A percentile compares a stretch with the other conserved stretches of the same genome.
Evolutionary conservation across 495 filamentous ascomycete species (phyloP).

Genomic region (Schizothecium vesticola): DNA sequence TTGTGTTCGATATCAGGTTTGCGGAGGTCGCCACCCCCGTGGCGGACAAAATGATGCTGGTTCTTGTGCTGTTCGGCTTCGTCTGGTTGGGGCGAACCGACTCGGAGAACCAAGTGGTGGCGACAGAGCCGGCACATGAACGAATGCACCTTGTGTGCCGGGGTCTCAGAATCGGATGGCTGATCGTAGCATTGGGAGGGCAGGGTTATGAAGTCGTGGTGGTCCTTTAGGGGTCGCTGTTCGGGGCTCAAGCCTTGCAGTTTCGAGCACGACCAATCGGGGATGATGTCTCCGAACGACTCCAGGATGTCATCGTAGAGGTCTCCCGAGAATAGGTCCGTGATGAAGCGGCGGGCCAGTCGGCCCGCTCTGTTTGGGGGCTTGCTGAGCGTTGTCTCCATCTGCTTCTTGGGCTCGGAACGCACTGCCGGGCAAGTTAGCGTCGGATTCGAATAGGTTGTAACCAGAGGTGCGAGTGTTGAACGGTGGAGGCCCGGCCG

Average conservation of each 20-base stretch:
- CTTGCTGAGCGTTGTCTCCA: neutral
- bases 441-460: neutral
- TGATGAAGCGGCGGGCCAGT: slow-evolving; percentile 12
- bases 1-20: neutral
- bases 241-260: neutral
- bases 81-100: neutral
- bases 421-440: neutral
- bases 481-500: neutral
- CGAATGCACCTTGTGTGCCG: neutral
- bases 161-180: neutral
- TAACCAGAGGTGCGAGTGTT: neutral
- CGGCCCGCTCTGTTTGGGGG: neutral
- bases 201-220: slow-evolving; percentile 25
- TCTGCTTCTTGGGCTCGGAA: neutral
- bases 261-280: slow-evolving; percentile 11
- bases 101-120: neutral
- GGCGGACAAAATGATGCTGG: slow-evolving; percentile 26
- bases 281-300: neutral
- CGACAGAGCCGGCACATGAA: neutral
- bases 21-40: neutral
- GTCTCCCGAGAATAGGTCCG: slow-evolving; percentile 21
- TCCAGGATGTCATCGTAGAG: slow-evolving; percentile 1
- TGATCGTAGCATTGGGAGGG: slow-evolving; percentile 10
- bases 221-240: neutral
- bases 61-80: neutral